A percentile compares a stretch with the other conserved stretches of the same genome.
Conservation (phyloP, 2,329 filamentous ascomycete genomes). For the Cercospora berteroae region DNA sequence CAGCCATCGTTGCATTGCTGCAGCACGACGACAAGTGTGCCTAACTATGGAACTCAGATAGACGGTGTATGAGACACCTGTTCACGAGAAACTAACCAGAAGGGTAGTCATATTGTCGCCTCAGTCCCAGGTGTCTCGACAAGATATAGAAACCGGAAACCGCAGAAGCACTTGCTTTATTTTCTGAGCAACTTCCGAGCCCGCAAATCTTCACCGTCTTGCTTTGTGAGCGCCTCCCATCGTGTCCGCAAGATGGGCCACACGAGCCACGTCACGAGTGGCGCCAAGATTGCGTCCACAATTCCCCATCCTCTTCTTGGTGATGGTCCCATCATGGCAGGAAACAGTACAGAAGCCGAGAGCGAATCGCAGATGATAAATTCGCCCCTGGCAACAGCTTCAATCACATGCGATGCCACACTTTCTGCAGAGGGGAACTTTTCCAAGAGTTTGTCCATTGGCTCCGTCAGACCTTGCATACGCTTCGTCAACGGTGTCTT, state of each 20-base stretch:
- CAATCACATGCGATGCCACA: neutral
- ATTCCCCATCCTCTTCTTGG: neutral
- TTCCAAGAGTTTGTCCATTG: neutral
- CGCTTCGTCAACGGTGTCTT: neutral
- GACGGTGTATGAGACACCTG: too few relatives aligned
- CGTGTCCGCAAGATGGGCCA: neutral
- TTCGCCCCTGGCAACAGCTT: neutral
- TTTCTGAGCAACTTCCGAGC: too few relatives aligned
- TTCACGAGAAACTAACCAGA: too few relatives aligned
- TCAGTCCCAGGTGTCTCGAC: too few relatives aligned
- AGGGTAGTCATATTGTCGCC: too few relatives aligned
- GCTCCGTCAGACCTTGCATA: neutral
- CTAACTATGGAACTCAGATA: too few relatives aligned
- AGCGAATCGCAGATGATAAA: neutral
- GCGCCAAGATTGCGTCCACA: neutral
- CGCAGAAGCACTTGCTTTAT: too few relatives aligned
- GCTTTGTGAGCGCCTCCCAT: neutral
- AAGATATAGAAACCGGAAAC: too few relatives aligned
- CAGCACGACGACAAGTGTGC: too few relatives aligned
- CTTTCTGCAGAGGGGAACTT: neutral
- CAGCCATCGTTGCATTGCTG: too few relatives aligned
- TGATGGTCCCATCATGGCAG: conserved; percentile 1
- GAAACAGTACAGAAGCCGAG: neutral
- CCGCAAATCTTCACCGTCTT: neutral
- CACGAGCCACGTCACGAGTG: neutral